phyloP scores from a whole-genome alignment of 306 rosid species.

The Medicago truncatula region DNA sequence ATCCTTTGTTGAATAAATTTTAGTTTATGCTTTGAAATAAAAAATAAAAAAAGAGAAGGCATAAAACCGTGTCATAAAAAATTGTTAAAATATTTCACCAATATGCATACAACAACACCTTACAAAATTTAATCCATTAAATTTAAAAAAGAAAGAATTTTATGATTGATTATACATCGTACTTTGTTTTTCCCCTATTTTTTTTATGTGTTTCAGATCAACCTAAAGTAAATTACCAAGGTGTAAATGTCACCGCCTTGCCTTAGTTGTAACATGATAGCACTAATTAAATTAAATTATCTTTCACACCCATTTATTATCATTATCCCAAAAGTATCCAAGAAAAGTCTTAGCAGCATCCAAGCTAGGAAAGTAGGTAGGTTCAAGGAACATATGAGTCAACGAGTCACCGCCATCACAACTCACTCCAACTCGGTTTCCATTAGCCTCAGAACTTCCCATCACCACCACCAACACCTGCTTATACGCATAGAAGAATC shows the following conservation, averaged over 20 bases:
- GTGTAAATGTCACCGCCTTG: not conserved
- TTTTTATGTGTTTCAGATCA: not conserved
- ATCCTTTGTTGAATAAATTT: too few species aligned
- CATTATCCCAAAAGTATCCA: slow-evolving; percentile 56
- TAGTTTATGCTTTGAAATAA: not conserved
- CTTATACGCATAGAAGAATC: slow-evolving; percentile 78
- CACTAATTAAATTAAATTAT: not conserved
- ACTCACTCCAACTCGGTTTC: slow-evolving; percentile 67
- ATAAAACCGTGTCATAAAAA: not conserved
- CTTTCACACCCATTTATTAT: slow-evolving; percentile 4
- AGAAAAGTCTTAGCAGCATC: slow-evolving; percentile 95
- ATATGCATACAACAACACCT: not conserved
- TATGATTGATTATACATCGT: slow-evolving; percentile 2
- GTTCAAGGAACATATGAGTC: slow-evolving; percentile 77
- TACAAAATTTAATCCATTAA: not conserved
- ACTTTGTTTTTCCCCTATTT: not conserved
- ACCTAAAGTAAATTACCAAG: slow-evolving; percentile 11
- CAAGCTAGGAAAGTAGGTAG: slow-evolving; percentile 90
- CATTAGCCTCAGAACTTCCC: slow-evolving; percentile 84
- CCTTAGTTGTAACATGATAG: not conserved
- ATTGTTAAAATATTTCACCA: not conserved
- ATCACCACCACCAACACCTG: slow-evolving; percentile 73
- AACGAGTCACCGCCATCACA: slow-evolving; percentile 70
- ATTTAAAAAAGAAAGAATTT: slow-evolving; percentile 19
- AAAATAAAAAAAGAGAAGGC: too few species aligned